Evolutionary conservation across 192 early-diverging fungal species (phyloP), one percentile per base, ranked within the genome.

Genomic region (Coemansia sp.): DNA sequence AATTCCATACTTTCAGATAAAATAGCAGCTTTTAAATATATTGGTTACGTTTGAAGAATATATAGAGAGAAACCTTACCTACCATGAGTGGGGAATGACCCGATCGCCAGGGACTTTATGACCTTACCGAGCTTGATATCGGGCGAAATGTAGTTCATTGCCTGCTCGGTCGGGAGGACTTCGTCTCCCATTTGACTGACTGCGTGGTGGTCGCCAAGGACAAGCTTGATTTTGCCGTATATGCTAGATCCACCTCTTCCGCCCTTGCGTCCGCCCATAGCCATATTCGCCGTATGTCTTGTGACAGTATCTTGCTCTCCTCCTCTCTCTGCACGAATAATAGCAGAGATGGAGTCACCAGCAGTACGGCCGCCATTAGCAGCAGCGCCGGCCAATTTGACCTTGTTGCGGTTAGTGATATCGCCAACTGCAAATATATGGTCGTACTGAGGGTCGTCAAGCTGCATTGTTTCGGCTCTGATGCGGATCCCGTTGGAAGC

Each of bases 341-440:
- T 67, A 26, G 59, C 66, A 25, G 66, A 65, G 34, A 83, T 67
- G 43, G 72, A 75, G 7, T 52, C 43, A 0, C 67, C 81, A 12
- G 81, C 77, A 35, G 59, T 9, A 18, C 57, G 25, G 10, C 75
- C 81, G 4, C 67, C 65, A 13, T 37, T 51, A 18, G 70, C 35
- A 7, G 81, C 81, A 13, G 68, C 58, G 1, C 73, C 70, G 28
- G 76, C 81, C 15, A 73, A 53, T 39, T 83, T 83, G 33, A 75
- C 68, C 29, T 64, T 25, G 3, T 62, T 70, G 3, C 34, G 64
- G 63, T 82, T 84, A 29, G 71, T 75, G 20, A 92, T 85, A 69
- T 94, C 93, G 20, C 93, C 93, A 5, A 82, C 77, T 8, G 90
- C 87, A 72, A 89, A 94, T 42, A 94, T 87, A 62, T 93, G 75